Percentiles rank a stretch among this genome's conserved stretches.
Evolutionary conservation across 768 basidiomycete genomes (phyloP).

Genomic region (Rhodotorula paludigena): DNA sequence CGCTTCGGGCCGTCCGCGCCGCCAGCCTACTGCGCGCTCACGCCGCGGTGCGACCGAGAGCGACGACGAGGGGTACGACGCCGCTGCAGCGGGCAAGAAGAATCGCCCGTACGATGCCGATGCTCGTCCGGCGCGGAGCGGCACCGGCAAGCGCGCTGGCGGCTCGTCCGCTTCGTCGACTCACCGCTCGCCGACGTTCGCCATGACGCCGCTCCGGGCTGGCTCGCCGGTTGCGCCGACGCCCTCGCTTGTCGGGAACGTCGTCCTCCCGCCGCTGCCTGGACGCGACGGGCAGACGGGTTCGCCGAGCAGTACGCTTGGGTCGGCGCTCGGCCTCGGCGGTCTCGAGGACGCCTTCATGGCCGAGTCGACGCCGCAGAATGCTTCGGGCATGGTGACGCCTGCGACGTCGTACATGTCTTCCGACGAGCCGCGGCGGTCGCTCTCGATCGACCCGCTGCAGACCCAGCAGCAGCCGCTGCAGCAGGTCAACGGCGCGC

Average conservation of each 20-base stretch:
- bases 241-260: background rate
- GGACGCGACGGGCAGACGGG: background rate
- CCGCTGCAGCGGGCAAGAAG: slow-evolving; percentile 34
- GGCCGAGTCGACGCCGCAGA: background rate
- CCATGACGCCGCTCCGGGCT: slow-evolving; percentile 35
- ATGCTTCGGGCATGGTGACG: background rate
- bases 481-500: no score
- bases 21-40: background rate
- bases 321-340: slow-evolving; percentile 18
- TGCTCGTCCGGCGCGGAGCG: slow-evolving; percentile 25
- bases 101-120: slow-evolving; percentile 43
- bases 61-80: background rate
- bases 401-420: background rate
- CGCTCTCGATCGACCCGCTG: background rate
- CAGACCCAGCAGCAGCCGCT: no score
- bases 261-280: background rate
- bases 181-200: slow-evolving; percentile 39
- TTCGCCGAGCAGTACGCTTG: background rate
- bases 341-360: slow-evolving; percentile 9
- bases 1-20: slow-evolving; percentile 2
- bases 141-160: background rate
- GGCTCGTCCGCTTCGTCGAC: no score
- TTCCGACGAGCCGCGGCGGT: no score
- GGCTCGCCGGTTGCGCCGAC: background rate
- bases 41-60: slow-evolving; percentile 1